Conservation (phyloP, 2,329 filamentous ascomycete genomes). For the Sporothrix schenckii region DNA sequence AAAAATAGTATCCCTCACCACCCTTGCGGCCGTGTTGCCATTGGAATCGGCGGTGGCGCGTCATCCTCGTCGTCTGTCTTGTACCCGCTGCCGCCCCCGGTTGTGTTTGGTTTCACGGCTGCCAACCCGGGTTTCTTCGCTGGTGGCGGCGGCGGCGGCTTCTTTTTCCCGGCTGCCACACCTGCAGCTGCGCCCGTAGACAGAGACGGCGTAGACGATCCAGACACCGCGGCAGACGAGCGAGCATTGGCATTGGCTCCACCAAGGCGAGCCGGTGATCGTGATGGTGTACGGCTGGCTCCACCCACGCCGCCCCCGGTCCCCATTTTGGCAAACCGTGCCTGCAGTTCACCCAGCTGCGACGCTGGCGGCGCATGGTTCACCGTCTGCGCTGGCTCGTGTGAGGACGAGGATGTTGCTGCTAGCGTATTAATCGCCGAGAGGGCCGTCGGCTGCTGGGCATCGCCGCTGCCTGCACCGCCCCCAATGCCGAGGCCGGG, state of each 20-base stretch:
- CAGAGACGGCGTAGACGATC: neutral
- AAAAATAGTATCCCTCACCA: slow-evolving; percentile 25
- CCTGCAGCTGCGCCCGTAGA: slow-evolving; percentile 31
- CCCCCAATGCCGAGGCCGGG: slow-evolving; percentile 73
- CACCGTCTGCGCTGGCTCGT: slow-evolving; percentile 1
- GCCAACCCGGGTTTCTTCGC: slow-evolving; percentile 54
- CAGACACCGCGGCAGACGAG: slow-evolving; percentile 4
- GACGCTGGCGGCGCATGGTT: slow-evolving; percentile 20
- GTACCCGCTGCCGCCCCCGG: slow-evolving; percentile 14
- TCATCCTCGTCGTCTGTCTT: slow-evolving; percentile 37
- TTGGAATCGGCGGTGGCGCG: slow-evolving; percentile 56
- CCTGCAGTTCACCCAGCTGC: slow-evolving; percentile 59
- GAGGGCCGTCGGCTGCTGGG: slow-evolving; percentile 18
- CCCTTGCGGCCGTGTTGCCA: slow-evolving; percentile 52
- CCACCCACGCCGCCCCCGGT: slow-evolving; percentile 62
- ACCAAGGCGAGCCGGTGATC: slow-evolving; percentile 3
- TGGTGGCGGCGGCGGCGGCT: slow-evolving; percentile 55
- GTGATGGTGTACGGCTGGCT: slow-evolving; percentile 6
- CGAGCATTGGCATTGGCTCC: neutral
- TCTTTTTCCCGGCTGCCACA: slow-evolving; percentile 53
- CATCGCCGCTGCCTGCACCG: slow-evolving; percentile 36
- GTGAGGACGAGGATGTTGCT: neutral
- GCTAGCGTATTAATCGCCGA: slow-evolving; percentile 30
- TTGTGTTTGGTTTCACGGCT: slow-evolving; percentile 26
- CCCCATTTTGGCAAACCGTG: slow-evolving; percentile 63